A percentile compares a stretch with the other conserved stretches of the same genome.
Evolutionary conservation across 2,329 filamentous ascomycete genomes (phyloP).

Genomic region (Thyridium curvatum): DNA sequence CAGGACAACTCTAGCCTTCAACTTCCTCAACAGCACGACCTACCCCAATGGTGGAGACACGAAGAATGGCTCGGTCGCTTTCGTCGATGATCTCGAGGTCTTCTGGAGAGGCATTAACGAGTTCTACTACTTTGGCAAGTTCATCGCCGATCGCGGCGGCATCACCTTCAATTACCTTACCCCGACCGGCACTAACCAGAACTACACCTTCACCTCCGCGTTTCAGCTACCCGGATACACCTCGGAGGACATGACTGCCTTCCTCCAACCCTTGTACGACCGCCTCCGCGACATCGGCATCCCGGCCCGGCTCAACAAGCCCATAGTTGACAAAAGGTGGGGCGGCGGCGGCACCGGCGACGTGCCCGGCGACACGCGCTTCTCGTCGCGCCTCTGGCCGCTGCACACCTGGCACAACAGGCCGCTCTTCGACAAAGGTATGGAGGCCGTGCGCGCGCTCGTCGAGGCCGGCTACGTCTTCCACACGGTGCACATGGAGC

Average conservation of each 20-base stretch:
- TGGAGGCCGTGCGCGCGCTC: slow-evolving; percentile 12
- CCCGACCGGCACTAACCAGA: slow-evolving; percentile 11
- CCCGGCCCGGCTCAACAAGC: slow-evolving; percentile 12
- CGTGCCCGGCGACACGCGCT: slow-evolving; percentile 11
- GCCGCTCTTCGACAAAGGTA: slow-evolving; percentile 9
- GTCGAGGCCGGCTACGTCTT: slow-evolving; percentile 16
- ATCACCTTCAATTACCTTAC: slow-evolving; percentile 27
- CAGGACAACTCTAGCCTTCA: slow-evolving; percentile 5
- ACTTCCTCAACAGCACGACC: too few species aligned
- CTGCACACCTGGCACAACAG: slow-evolving; percentile 11
- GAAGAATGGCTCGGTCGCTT: background rate
- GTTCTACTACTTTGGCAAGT: slow-evolving; percentile 24
- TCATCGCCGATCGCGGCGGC: slow-evolving; percentile 25
- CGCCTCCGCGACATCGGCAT: slow-evolving; percentile 21
- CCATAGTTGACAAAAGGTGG: background rate
- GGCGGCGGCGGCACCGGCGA: slow-evolving; percentile 13
- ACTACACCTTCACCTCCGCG: slow-evolving; percentile 22
- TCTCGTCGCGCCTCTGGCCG: slow-evolving; percentile 18
- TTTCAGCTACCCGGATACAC: slow-evolving; percentile 25
- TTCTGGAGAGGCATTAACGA: slow-evolving; percentile 24
- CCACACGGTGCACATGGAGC: slow-evolving; percentile 16
- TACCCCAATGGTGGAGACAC: background rate
- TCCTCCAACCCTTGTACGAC: slow-evolving; percentile 24
- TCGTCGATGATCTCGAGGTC: slow-evolving; percentile 2
- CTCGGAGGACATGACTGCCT: slow-evolving; percentile 11